Evolutionary conservation across 2,329 filamentous ascomycete species (phyloP), one percentile per base, ranked within the genome.

Genomic region (Lithohypha guttulata): DNA sequence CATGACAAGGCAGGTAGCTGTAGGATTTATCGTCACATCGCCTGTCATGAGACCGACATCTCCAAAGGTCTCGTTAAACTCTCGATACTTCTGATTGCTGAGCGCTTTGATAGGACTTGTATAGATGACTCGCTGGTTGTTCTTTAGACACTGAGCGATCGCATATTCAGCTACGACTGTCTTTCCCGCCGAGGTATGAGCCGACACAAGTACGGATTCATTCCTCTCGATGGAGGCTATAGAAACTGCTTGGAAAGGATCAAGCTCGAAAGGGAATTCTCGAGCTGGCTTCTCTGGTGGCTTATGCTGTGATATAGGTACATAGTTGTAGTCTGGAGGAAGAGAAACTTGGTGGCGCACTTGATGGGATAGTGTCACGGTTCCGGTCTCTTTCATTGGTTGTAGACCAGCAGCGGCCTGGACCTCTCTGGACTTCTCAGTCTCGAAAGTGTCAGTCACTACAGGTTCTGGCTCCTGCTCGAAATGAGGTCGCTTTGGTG

Each of bases 11-110:
- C 91, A 98, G 44, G 87, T 96, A 10, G 91, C 91, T 3, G 91
- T 96, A 3, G 93, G 93, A 60, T 98, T 98, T 63, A 98, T 98
- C 17, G 91, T 98, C 47, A 96, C 89, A 73, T 98, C 91, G 55
- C 91, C 91, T 4, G 91, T 98, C 89, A 98, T 96, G 45, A 98
- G 70, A 42, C 91, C 91, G 36, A 95, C 89, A 57, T 98, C 91
- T 43, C 87, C 89, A 64, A 98, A 98, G 43, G 94, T 84, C 28
- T 83, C 84, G 51, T 83, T 79, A 60, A 98, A 98, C 58, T 98
- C 91, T 68, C 91, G 75, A 60, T 93, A 98, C 59, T 98, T 98
- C 58, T 98, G 91, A 63, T 98, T 98, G 63, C 87, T 96, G 53
- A 98, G 69, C 8, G 91, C 91, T 65, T 98, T 98, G 70, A 98